Percentiles rank a stretch among this genome's conserved stretches.
Conservation (phyloP, 192 early-diverging fungal species). For the Coemansia sp. region DNA sequence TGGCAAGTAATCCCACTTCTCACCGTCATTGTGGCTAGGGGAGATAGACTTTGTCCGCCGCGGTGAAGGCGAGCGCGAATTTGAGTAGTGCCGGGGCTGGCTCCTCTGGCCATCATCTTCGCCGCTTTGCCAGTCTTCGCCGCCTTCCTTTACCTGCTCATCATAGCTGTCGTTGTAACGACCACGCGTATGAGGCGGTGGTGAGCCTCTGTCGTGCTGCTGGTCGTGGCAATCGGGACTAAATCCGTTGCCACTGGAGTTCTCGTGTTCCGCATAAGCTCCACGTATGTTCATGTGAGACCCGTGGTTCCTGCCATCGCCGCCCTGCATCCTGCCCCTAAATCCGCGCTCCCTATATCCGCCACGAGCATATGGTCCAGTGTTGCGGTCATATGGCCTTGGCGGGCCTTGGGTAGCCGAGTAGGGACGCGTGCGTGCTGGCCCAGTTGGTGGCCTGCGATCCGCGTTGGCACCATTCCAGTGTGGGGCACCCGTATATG, state of each 20-base stretch:
- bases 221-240: background rate
- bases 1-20: background rate
- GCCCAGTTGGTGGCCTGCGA: background rate
- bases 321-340: background rate
- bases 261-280: background rate
- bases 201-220: background rate
- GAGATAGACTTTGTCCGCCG: background rate
- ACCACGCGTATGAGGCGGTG: background rate
- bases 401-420: background rate
- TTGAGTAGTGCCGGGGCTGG: background rate
- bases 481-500: background rate
- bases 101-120: background rate
- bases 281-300: background rate
- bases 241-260: background rate
- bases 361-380: background rate
- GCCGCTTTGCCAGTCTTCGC: conserved; percentile 1
- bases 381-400: conserved; percentile 4
- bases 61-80: background rate
- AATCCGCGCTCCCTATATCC: background rate
- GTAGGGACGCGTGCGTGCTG: background rate
- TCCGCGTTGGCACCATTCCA: background rate
- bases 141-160: background rate
- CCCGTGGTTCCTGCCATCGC: background rate
- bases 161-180: background rate
- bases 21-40: background rate